Conservation (phyloP, 306 rosid genomes). For the Clitoria ternatea region DNA sequence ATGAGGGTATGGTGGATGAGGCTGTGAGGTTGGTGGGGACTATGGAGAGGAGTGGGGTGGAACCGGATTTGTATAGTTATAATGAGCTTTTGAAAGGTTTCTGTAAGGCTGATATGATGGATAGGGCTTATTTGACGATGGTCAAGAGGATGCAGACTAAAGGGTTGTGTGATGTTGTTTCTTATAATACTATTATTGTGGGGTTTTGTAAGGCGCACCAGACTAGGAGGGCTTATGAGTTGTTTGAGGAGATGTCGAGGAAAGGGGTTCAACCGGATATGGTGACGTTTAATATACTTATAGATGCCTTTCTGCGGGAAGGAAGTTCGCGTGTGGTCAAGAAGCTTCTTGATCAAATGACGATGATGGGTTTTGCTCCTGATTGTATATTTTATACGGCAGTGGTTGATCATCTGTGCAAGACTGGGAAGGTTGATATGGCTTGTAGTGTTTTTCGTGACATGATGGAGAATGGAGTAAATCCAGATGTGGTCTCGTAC, state of each 20-base stretch:
- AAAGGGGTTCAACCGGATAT: slow-evolving; percentile 72
- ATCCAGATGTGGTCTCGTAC: slow-evolving; percentile 75
- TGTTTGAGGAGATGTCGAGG: slow-evolving; percentile 70
- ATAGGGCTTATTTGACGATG: slow-evolving; percentile 70
- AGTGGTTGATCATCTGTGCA: slow-evolving; percentile 61
- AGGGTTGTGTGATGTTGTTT: slow-evolving; percentile 70
- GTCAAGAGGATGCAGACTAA: slow-evolving; percentile 56
- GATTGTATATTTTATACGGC: slow-evolving; percentile 67
- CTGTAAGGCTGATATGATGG: slow-evolving; percentile 56
- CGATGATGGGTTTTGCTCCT: slow-evolving; percentile 46
- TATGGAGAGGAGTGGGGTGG: slow-evolving; percentile 68
- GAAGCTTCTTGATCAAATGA: slow-evolving; percentile 72
- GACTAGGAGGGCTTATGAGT: slow-evolving; percentile 59
- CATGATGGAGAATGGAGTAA: slow-evolving; percentile 68
- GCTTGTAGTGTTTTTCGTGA: slow-evolving; percentile 59
- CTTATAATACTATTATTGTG: slow-evolving; percentile 69
- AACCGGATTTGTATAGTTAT: slow-evolving; percentile 73
- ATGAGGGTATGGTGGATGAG: slow-evolving; percentile 61
- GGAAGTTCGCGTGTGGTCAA: slow-evolving; percentile 54
- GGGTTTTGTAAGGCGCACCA: slow-evolving; percentile 53
- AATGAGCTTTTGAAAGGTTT: slow-evolving; percentile 71
- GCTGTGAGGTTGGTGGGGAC: slow-evolving; percentile 57
- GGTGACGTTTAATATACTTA: slow-evolving; percentile 71
- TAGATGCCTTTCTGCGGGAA: slow-evolving; percentile 67
- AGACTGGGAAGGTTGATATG: slow-evolving; percentile 52